phyloP scores from a whole-genome alignment of 2,329 filamentous ascomycete genomes.

The Sclerotinia nivalis region DNA sequence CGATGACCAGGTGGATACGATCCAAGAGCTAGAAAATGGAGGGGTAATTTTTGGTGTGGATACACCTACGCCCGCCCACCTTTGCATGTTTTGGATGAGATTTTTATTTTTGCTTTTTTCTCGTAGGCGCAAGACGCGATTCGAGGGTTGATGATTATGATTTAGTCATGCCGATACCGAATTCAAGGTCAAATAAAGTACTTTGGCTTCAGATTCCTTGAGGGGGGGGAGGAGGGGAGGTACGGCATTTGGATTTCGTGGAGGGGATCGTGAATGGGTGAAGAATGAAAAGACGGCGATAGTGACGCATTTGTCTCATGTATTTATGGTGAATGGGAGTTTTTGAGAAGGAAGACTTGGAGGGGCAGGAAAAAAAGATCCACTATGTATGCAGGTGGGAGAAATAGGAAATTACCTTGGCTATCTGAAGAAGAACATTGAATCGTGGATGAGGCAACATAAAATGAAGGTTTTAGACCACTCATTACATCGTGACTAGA shows the following conservation, averaged over 20 bases:
- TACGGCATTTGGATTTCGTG: neutral
- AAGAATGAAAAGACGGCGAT: neutral
- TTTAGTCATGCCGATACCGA: neutral
- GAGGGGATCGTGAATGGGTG: neutral
- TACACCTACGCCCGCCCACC: neutral
- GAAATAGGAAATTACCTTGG: neutral
- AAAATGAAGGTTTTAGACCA: neutral
- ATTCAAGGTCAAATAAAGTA: neutral
- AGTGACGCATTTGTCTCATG: neutral
- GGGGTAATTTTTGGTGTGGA: slow-evolving; percentile 8
- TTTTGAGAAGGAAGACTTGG: neutral
- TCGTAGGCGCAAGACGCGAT: slow-evolving; percentile 9
- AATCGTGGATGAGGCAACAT: neutral
- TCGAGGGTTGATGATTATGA: neutral
- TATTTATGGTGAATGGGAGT: neutral
- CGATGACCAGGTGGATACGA: slow-evolving; percentile 11
- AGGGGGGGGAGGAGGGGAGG: neutral
- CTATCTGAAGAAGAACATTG: neutral
- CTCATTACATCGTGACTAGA: slow-evolving; percentile 3
- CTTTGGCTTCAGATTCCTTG: neutral
- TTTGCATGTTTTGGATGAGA: neutral
- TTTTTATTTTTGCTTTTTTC: neutral
- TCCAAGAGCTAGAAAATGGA: neutral
- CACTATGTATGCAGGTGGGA: slow-evolving; percentile 9
- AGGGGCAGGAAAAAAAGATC: neutral